A percentile compares a stretch with the other conserved stretches of the same genome.
Evolutionary conservation across 1,284 basidiomycete species (phyloP).

Genomic region (Grifola frondosa): DNA sequence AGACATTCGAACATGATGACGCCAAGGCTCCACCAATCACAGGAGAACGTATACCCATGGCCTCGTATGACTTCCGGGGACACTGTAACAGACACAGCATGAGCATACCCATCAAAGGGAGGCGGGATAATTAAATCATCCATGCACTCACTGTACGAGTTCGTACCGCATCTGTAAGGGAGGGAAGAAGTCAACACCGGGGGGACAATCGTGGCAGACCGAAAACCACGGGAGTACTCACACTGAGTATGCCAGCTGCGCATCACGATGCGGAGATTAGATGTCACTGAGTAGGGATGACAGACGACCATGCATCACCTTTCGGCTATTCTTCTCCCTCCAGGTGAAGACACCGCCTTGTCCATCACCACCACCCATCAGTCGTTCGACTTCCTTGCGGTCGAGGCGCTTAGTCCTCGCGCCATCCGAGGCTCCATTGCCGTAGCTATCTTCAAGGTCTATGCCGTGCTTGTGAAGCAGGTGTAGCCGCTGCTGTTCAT

Average conservation of each 20-base stretch:
- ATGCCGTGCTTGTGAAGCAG: conserved; percentile 92
- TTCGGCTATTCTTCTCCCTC: conserved; percentile 90
- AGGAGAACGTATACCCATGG: conserved; percentile 90
- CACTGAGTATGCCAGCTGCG: conserved; percentile 89
- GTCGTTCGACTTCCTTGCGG: conserved; percentile 72
- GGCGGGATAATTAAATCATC: too few relatives aligned
- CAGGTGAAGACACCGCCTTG: conserved; percentile 86
- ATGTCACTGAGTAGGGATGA: conserved; percentile 12
- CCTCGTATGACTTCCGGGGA: conserved; percentile 94
- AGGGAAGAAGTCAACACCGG: conserved; percentile 26
- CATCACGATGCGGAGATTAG: conserved; percentile 24
- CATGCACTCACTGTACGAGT: conserved; percentile 79
- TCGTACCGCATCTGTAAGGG: conserved; percentile 72
- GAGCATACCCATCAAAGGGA: conserved; percentile 1
- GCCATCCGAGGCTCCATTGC: conserved; percentile 60
- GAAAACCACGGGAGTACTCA: conserved; percentile 44
- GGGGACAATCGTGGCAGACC: conserved; percentile 13
- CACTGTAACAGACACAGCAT: conserved; percentile 50
- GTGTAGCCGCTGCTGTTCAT: conserved; percentile 89
- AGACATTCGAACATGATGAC: conserved; percentile 91
- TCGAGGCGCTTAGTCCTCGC: conserved; percentile 73
- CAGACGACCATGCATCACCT: conserved; percentile 45
- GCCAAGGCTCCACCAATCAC: conserved; percentile 98
- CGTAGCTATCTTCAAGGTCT: conserved; percentile 75
- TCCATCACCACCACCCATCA: conserved; percentile 78